A percentile compares a stretch with the other conserved stretches of the same genome.
phyloP scores from a whole-genome alignment of 2,329 filamentous ascomycete genomes.

The Sodiomyces alkalinus region DNA sequence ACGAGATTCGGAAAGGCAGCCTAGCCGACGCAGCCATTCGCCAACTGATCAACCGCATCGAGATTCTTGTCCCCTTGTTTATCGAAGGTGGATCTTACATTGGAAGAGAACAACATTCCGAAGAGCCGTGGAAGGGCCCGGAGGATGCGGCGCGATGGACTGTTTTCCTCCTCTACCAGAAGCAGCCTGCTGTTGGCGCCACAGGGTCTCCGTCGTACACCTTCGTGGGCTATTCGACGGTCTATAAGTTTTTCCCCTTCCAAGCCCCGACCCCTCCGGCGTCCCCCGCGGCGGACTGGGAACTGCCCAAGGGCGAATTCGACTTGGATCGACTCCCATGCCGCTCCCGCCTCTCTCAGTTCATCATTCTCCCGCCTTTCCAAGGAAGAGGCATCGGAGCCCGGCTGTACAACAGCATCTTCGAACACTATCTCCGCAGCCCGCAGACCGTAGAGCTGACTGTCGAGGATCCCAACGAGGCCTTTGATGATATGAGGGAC shows the following conservation, averaged over 20 bases:
- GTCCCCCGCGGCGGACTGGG: slow-evolving; percentile 24
- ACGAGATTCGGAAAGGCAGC: slow-evolving; percentile 73
- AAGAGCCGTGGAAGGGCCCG: slow-evolving; percentile 11
- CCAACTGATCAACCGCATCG: slow-evolving; percentile 62
- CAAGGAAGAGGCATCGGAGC: slow-evolving; percentile 68
- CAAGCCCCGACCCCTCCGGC: slow-evolving; percentile 29
- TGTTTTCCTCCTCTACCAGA: slow-evolving; percentile 73
- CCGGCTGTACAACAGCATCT: slow-evolving; percentile 69
- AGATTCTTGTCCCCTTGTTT: slow-evolving; percentile 71
- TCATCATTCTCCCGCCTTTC: slow-evolving; percentile 77
- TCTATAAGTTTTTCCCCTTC: slow-evolving; percentile 71
- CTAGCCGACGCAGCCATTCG: slow-evolving; percentile 55
- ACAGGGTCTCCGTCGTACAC: slow-evolving; percentile 50
- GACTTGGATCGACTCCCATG: slow-evolving; percentile 49
- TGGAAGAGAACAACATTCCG: slow-evolving; percentile 25
- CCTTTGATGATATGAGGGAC: slow-evolving; percentile 68
- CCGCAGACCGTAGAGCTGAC: slow-evolving; percentile 67
- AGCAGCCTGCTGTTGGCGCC: slow-evolving; percentile 29
- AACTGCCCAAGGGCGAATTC: slow-evolving; percentile 27
- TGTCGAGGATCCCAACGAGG: slow-evolving; percentile 85
- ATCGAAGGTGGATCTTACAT: slow-evolving; percentile 87
- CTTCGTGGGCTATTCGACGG: slow-evolving; percentile 79
- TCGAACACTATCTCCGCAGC: slow-evolving; percentile 50
- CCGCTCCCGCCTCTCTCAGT: slow-evolving; percentile 80
- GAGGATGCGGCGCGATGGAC: slow-evolving; percentile 70